A percentile compares a stretch with the other conserved stretches of the same genome.
Evolutionary conservation across 2,329 filamentous ascomycete genomes (phyloP).

Genomic region (Hymenoscyphus scutula): DNA sequence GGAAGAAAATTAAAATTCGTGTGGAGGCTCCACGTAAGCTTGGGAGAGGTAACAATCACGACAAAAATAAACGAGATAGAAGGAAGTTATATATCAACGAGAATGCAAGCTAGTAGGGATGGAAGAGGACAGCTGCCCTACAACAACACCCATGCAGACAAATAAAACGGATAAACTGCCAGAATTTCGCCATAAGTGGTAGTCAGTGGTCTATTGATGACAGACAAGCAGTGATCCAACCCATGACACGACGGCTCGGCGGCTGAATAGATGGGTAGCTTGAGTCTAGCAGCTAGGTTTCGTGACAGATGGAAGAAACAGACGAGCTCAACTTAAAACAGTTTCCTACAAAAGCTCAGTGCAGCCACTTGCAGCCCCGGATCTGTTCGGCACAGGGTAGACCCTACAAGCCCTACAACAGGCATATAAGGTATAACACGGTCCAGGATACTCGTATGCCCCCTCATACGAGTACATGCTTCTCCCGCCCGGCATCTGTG

Average conservation of each 20-base stretch:
- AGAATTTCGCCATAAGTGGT: conserved; percentile 20
- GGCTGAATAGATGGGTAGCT: conserved; percentile 29
- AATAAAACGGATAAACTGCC: conserved; percentile 31
- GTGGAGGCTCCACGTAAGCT: not conserved
- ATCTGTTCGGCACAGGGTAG: not conserved
- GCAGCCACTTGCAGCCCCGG: not conserved
- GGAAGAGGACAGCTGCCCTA: conserved; percentile 30
- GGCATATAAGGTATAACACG: no score
- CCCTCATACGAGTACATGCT: no score
- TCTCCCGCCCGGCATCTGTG: not conserved
- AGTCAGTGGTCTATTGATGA: not conserved
- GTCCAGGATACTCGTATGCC: no score
- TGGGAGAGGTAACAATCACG: not conserved
- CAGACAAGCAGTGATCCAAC: not conserved
- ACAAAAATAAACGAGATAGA: not conserved
- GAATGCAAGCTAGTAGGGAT: not conserved
- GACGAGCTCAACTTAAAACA: conserved; percentile 10
- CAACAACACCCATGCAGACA: conserved; percentile 30
- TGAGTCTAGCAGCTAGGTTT: conserved; percentile 12
- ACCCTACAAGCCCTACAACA: not conserved
- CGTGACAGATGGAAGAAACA: conserved; percentile 13
- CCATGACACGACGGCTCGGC: conserved; percentile 9
- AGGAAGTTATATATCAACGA: not conserved
- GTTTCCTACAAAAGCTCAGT: not conserved
- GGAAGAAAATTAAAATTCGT: not conserved